Evolutionary conservation across 345 rosid species (phyloP).

Genomic region (Hypericum perforatum): DNA sequence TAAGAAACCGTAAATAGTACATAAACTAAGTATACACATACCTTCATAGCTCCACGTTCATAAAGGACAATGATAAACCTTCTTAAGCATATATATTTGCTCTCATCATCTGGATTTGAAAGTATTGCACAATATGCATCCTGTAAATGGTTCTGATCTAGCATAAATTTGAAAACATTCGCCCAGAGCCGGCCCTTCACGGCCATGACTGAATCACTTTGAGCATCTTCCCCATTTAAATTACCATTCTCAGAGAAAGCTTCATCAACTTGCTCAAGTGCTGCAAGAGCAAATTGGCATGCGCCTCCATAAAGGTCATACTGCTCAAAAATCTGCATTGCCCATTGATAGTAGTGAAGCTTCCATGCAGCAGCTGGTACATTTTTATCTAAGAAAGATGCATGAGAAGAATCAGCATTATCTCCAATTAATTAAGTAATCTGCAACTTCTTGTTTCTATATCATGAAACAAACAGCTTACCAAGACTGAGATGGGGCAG

Average conservation of each 20-base stretch:
- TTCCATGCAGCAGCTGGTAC: conserved; percentile 64
- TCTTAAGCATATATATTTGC: conserved; percentile 87
- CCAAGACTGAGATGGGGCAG: conserved; percentile 51
- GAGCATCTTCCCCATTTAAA: conserved; percentile 21
- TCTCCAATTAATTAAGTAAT: not conserved
- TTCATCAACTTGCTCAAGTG: conserved; percentile 97
- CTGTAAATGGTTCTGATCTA: conserved; percentile 72
- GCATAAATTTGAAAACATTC: conserved; percentile 78
- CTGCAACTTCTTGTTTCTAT: not conserved
- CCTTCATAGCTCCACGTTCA: conserved; percentile 85
- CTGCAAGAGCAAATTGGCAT: conserved; percentile 91
- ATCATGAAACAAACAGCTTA: conserved; percentile 24
- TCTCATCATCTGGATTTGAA: conserved; percentile 97
- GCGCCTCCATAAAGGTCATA: conserved; percentile 82
- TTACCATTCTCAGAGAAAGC: conserved; percentile 38
- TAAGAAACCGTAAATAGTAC: too few species aligned
- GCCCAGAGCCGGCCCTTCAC: conserved; percentile 91
- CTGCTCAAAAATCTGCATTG: conserved; percentile 91
- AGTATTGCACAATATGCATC: conserved; percentile 97
- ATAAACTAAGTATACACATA: conserved; percentile 10
- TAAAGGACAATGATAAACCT: conserved; percentile 78
- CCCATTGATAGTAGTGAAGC: conserved; percentile 97
- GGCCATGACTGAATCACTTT: conserved; percentile 39
- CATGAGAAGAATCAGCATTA: conserved; percentile 1
- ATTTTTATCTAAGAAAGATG: conserved; percentile 34